A percentile compares a stretch with the other conserved stretches of the same genome.
phyloP scores from a whole-genome alignment of 1,284 basidiomycete species.

The Microbotryomycetes sp. region DNA sequence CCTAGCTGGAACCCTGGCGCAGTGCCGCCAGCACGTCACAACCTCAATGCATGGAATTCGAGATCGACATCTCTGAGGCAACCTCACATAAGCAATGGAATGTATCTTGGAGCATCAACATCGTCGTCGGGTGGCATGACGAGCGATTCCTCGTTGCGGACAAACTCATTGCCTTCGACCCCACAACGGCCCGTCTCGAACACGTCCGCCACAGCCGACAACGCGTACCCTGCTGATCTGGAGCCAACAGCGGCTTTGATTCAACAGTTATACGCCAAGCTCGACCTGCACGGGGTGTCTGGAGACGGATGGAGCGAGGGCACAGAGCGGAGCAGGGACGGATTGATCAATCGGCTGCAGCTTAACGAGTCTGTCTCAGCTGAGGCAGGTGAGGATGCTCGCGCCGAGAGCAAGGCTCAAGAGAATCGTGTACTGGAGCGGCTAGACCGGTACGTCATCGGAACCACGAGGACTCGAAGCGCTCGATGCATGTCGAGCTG shows the following conservation, averaged over 20 bases:
- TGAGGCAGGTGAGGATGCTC: slow-evolving; percentile 7
- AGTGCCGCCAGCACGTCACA: too few relatives aligned
- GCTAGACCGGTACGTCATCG: slow-evolving; percentile 28
- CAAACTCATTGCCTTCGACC: too few relatives aligned
- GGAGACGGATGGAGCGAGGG: slow-evolving; percentile 89
- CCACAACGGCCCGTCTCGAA: too few relatives aligned
- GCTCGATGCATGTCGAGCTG: neutral
- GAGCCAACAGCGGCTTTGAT: slow-evolving; percentile 24
- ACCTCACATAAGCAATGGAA: too few relatives aligned
- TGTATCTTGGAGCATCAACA: too few relatives aligned
- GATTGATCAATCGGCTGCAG: slow-evolving; percentile 49
- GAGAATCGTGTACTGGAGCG: slow-evolving; percentile 26
- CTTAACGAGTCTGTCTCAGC: neutral
- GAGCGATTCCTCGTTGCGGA: too few relatives aligned
- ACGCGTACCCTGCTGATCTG: slow-evolving; percentile 6
- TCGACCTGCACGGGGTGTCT: slow-evolving; percentile 75
- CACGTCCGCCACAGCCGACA: neutral
- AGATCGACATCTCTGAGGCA: too few relatives aligned
- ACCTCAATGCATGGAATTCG: too few relatives aligned
- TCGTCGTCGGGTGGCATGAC: too few relatives aligned
- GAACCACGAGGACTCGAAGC: too few relatives aligned
- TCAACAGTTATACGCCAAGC: slow-evolving; percentile 54
- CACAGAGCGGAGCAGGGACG: slow-evolving; percentile 76
- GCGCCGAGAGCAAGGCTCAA: slow-evolving; percentile 4
- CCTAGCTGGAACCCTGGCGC: too few relatives aligned